These are phyloP conservation scores for Xylaria sp. DNA, from an alignment of 2,329 filamentous ascomycete species.

Conservation along the genomic window DNA sequence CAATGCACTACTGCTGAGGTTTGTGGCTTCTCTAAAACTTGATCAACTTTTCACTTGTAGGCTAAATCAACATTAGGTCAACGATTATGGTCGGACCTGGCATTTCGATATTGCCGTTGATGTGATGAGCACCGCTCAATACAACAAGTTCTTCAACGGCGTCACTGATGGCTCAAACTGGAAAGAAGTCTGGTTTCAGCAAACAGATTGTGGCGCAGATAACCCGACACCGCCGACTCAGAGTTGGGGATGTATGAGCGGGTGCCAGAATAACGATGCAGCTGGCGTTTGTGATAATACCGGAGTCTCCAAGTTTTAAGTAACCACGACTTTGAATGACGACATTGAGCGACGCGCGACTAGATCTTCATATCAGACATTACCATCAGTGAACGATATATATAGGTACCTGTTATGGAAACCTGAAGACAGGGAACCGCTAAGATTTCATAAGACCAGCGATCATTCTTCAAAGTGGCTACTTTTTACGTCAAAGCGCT, in stretches of 20 bases:
- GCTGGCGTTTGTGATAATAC: neutral
- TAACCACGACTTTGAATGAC: neutral
- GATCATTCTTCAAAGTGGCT: no score
- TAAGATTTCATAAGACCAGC: no score
- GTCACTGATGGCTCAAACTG: neutral
- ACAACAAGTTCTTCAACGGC: neutral
- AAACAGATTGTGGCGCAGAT: neutral
- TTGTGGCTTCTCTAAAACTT: neutral
- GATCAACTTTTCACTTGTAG: neutral
- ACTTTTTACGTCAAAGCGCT: no score
- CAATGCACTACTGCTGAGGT: conserved; percentile 1
- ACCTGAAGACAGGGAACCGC: no score
- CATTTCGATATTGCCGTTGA: conserved; percentile 1
- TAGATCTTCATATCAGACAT: no score
- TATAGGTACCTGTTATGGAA: no score
- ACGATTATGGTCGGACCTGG: conserved; percentile 2
- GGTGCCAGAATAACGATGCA: neutral
- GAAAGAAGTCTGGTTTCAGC: neutral
- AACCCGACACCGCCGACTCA: neutral
- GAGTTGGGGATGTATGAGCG: conserved; percentile 1
- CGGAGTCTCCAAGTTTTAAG: neutral
- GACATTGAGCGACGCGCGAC: no score
- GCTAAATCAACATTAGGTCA: neutral
- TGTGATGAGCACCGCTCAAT: neutral
- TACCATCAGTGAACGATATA: no score